Conservation (phyloP, 2,329 filamentous ascomycete genomes). For the Venturia nashicola region DNA sequence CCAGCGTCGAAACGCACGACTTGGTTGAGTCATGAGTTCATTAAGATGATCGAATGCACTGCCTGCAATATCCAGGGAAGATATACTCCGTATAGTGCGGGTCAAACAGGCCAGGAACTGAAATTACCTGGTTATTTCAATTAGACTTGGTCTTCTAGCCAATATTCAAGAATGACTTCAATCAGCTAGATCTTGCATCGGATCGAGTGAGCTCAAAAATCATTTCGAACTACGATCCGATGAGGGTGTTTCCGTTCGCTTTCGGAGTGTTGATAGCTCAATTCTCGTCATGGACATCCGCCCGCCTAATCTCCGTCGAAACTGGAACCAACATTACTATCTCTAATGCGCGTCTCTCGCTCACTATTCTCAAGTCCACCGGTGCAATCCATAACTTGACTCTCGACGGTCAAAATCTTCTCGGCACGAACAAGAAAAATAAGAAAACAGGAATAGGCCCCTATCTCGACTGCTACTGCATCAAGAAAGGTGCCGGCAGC, state of each 20-base stretch:
- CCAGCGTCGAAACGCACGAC: no score
- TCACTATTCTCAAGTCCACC: not conserved
- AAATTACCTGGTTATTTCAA: no score
- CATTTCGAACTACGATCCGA: not conserved
- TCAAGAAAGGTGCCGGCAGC: not conserved
- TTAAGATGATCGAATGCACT: no score
- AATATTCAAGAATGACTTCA: no score
- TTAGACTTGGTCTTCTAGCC: no score
- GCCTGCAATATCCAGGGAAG: no score
- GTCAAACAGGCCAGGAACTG: no score
- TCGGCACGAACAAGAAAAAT: not conserved
- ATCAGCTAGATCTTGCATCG: no score
- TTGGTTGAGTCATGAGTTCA: no score
- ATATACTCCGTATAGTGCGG: no score
- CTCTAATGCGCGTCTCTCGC: not conserved
- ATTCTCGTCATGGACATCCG: not conserved
- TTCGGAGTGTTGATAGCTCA: not conserved
- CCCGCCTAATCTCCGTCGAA: not conserved
- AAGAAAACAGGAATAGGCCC: conserved; percentile 1
- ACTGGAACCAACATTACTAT: not conserved
- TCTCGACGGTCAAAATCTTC: not conserved
- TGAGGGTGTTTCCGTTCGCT: not conserved
- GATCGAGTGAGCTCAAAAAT: no score
- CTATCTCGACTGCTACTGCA: conserved; percentile 8
- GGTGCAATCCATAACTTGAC: not conserved